These are phyloP conservation scores for Apodospora peruviana DNA, from an alignment of 495 filamentous ascomycete genomes.

Conservation along the genomic window DNA sequence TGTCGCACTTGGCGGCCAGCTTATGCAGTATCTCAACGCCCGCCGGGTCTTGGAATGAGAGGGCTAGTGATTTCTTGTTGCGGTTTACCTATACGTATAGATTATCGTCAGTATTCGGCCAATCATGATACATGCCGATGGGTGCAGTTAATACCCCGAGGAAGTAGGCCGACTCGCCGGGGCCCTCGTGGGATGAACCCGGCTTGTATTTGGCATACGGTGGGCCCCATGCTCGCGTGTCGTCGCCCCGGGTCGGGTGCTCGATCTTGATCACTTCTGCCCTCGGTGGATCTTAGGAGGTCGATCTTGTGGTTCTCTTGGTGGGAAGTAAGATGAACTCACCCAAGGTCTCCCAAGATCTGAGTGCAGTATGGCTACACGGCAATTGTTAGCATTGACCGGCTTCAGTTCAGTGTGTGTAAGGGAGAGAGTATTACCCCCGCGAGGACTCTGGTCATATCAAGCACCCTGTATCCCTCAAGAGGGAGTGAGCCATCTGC, in stretches of 20 bases:
- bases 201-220: slow-evolving; percentile 75
- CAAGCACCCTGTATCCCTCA: slow-evolving; percentile 79
- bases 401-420: not conserved
- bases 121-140: not conserved
- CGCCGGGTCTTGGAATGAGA: slow-evolving; percentile 80
- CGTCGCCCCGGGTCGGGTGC: slow-evolving; percentile 85
- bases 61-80: slow-evolving; percentile 90
- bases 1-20: slow-evolving; percentile 78
- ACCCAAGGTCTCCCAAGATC: slow-evolving; percentile 95
- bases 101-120: not conserved
- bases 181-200: slow-evolving; percentile 56
- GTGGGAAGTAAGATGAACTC: slow-evolving; percentile 18
- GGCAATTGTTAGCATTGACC: not conserved
- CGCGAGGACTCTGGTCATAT: slow-evolving; percentile 94
- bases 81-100: slow-evolving; percentile 71
- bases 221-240: slow-evolving; percentile 94
- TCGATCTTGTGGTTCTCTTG: not conserved
- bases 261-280: slow-evolving; percentile 97
- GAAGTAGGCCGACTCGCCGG: slow-evolving; percentile 94
- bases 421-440: slow-evolving; percentile 57
- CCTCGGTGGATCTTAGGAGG: slow-evolving; percentile 40
- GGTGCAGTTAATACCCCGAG: slow-evolving; percentile 57
- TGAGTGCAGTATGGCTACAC: slow-evolving; percentile 92
- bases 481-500: slow-evolving; percentile 50
- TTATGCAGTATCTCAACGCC: slow-evolving; percentile 83